A percentile compares a stretch with the other conserved stretches of the same genome.
Conservation (phyloP, 2,329 filamentous ascomycete genomes). For the Tolypocladium tropicale region DNA sequence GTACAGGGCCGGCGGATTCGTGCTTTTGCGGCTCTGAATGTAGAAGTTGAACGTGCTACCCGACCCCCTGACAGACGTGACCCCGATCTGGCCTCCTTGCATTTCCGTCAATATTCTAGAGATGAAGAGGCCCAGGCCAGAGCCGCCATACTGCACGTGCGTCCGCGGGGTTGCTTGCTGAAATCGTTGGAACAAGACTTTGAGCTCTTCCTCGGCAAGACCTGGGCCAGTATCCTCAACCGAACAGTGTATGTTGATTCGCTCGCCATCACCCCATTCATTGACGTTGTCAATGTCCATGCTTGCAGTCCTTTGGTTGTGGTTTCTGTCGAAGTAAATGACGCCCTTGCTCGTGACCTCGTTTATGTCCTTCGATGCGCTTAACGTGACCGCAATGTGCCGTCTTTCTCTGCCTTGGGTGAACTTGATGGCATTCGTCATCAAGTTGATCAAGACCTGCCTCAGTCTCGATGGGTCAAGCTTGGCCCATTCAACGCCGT, state of each 20-base stretch:
- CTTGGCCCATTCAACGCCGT: conserved; percentile 61
- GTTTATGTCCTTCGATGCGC: conserved; percentile 45
- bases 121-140: conserved; percentile 64
- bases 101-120: conserved; percentile 65
- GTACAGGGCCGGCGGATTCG: conserved; percentile 24
- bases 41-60: conserved; percentile 73
- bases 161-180: conserved; percentile 59
- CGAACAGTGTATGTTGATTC: conserved; percentile 62
- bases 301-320: conserved; percentile 20
- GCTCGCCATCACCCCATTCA: conserved; percentile 64
- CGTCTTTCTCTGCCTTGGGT: conserved; percentile 49
- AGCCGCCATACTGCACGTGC: conserved; percentile 63
- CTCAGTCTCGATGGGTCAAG: conserved; percentile 66
- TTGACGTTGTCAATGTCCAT: conserved; percentile 38
- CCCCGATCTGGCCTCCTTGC: conserved; percentile 69
- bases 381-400: conserved; percentile 53
- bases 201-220: conserved; percentile 53
- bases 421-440: conserved; percentile 58
- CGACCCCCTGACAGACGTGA: conserved; percentile 53
- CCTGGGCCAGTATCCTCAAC: conserved; percentile 64
- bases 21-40: conserved; percentile 54
- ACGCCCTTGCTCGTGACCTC: conserved; percentile 28
- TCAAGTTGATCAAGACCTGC: conserved; percentile 68
- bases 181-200: conserved; percentile 57
- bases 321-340: conserved; percentile 36